Evolutionary conservation across 1,139 yeast species (phyloP), one percentile per base, ranked within the genome.

Genomic region (Zygosaccharomyces sapae): DNA sequence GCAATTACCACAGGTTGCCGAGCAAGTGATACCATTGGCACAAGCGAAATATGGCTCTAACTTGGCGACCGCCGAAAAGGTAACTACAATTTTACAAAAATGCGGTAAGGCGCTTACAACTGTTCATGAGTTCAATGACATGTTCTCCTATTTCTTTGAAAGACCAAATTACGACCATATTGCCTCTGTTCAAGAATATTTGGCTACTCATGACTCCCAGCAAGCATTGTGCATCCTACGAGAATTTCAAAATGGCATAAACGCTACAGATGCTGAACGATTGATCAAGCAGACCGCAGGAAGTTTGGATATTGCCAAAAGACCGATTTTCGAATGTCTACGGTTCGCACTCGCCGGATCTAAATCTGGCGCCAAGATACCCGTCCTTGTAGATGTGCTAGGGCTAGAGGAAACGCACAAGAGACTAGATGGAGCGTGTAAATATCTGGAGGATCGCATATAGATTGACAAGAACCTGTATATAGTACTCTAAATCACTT

Each of bases 261-360:
- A 46, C 2, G 38, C 49, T 44, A 31, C n/a, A n/a, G n/a, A 63
- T 31, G 57, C 65, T 48, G 46, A 64, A 24, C 55, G 61, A n/a
- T 51, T 66, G 27, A 54, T 70, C 40, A 41, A 48, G 13, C 47
- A 35, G 7, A 25, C 56, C 5, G 46, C 41, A 12, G 30, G 31
- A 5, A 49, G 48, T 47, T 35, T 47, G 2, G 41, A 52, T 1
- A 29, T 64, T 2, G 57, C 70, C 19, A 79, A 77, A 56, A 79
- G 75, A 50, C 70, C 73, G 12, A 67, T 86, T 0, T 86, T 79
- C 59, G 81, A 79, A 56, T 66, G 81, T 0, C 62, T 87, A 8
- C 72, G 97, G 48, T 80, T 72, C 56, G 90, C 92, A 0, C 62
- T 88, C n/a, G 74, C 89, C 6, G 95, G 89, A 0, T 79, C 83